Conservation (phyloP, 2,329 filamentous ascomycete genomes). For the Colletotrichum eremochloae region DNA sequence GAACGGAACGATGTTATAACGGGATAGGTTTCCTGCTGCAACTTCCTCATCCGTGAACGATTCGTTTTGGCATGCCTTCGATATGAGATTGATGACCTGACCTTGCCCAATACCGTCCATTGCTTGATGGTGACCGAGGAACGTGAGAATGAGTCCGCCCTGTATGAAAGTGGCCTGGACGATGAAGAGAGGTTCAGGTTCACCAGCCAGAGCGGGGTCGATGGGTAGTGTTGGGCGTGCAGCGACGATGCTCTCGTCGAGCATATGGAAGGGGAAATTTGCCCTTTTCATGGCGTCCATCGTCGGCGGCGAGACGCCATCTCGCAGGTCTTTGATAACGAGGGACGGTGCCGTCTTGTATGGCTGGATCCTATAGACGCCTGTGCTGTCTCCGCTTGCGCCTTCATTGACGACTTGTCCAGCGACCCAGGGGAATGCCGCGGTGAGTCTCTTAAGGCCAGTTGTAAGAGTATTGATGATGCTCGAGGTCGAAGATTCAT, state of each 20-base stretch:
- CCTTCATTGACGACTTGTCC: constrained; percentile 58
- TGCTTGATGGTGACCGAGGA: constrained; percentile 61
- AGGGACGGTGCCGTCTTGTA: constrained; percentile 51
- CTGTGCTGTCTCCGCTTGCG: constrained; percentile 46
- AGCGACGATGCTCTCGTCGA: constrained; percentile 60
- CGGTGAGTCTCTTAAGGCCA: constrained; percentile 55
- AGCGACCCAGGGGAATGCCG: constrained; percentile 61
- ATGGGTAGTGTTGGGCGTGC: constrained; percentile 33
- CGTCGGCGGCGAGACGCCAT: constrained; percentile 51
- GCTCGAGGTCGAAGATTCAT: constrained; percentile 42
- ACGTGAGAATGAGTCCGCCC: constrained; percentile 63
- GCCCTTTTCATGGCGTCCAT: constrained; percentile 54
- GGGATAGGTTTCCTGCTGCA: constrained; percentile 55
- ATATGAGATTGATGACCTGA: constrained; percentile 60
- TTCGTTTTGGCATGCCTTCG: constrained; percentile 61
- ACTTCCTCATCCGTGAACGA: constrained; percentile 61
- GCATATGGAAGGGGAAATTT: constrained; percentile 61
- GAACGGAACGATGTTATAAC: constrained; percentile 54
- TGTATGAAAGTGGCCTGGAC: constrained; percentile 46
- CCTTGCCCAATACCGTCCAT: constrained; percentile 67
- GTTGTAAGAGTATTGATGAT: constrained; percentile 50
- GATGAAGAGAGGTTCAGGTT: constrained; percentile 28
- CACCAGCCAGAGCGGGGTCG: constrained; percentile 1
- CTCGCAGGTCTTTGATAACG: constrained; percentile 58
- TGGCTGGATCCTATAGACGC: constrained; percentile 56